Conservation (phyloP, 2,329 filamentous ascomycete genomes). For the Penicillium sp. region DNA sequence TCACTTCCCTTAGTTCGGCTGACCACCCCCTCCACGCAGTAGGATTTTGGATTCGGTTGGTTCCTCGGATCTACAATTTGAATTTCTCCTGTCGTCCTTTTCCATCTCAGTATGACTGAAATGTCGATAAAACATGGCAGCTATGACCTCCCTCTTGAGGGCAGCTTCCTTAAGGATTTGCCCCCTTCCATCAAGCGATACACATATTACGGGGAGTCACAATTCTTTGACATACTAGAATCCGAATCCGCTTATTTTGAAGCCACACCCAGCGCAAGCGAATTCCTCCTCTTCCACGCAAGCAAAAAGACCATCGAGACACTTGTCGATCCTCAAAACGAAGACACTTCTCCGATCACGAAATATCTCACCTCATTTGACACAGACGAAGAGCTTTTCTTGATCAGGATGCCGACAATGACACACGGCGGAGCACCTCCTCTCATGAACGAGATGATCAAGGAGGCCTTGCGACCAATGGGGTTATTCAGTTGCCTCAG, state of each 20-base stretch:
- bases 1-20: too few relatives aligned
- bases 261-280: background rate
- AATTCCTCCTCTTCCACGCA: conserved; percentile 7
- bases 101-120: background rate
- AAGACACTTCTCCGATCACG: background rate
- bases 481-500: background rate
- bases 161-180: conserved; percentile 4
- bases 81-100: background rate
- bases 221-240: conserved; percentile 1
- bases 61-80: too few relatives aligned
- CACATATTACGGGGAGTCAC: conserved; percentile 2
- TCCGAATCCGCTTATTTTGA: conserved; percentile 1
- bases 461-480: background rate
- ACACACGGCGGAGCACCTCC: background rate
- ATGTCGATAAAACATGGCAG: background rate
- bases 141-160: background rate
- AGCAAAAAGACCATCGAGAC: conserved; percentile 12
- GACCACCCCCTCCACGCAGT: too few relatives aligned
- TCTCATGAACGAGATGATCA: background rate
- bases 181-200: conserved; percentile 6
- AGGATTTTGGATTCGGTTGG: too few relatives aligned
- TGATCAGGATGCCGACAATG: conserved; percentile 3
- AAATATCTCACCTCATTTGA: conserved; percentile 1
- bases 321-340: background rate
- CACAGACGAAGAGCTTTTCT: conserved; percentile 6